A percentile compares a stretch with the other conserved stretches of the same genome.
Conservation (phyloP, 2,329 filamentous ascomycete genomes). For the Trichoderma polysporum region DNA sequence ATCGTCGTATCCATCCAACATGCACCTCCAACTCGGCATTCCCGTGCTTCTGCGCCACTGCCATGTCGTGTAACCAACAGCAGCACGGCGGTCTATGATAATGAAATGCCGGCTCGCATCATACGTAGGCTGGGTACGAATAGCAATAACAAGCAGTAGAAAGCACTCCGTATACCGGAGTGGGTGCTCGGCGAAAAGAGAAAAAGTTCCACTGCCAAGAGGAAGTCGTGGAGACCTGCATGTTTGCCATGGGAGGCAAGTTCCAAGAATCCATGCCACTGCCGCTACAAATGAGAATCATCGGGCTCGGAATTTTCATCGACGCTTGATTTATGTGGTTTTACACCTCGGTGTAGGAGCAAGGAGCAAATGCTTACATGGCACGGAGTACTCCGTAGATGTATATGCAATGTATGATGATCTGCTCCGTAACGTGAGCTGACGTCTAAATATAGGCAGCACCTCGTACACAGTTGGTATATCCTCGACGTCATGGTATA, state of each 20-base stretch:
- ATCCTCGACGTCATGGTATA: background rate
- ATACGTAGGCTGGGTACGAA: background rate
- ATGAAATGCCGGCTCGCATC: background rate
- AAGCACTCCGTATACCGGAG: background rate
- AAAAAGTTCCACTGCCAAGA: background rate
- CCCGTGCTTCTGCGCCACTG: constrained; percentile 7
- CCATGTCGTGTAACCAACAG: background rate
- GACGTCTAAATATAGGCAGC: constrained; percentile 12
- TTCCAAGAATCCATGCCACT: background rate
- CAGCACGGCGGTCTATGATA: constrained; percentile 1
- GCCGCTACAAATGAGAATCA: background rate
- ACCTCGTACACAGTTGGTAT: background rate
- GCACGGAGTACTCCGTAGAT: background rate
- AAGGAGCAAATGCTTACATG: background rate
- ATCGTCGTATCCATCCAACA: background rate
- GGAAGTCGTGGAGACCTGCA: background rate
- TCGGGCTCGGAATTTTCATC: background rate
- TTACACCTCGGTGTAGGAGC: background rate
- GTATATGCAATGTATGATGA: background rate
- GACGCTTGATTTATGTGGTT: background rate
- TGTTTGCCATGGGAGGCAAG: background rate
- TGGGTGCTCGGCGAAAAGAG: background rate
- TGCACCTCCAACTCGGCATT: background rate
- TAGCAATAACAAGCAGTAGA: background rate
- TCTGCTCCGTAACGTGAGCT: background rate